Evolutionary conservation across 208 protist genomes (phyloP).

Genomic region (Trypanosoma lewisi): DNA sequence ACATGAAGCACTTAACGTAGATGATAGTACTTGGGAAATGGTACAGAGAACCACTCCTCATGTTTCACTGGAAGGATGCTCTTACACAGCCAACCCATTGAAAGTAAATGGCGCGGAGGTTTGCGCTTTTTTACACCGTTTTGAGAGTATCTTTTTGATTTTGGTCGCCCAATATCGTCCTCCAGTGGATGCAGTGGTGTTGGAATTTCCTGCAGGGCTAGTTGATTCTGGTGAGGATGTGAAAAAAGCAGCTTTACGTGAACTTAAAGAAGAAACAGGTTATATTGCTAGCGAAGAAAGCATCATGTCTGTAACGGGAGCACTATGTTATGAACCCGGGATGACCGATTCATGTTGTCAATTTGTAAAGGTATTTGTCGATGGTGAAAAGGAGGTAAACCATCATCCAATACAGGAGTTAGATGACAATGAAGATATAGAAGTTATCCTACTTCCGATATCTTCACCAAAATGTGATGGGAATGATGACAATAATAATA

Average conservation of each 20-base stretch:
- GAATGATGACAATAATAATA: slow-evolving; percentile 3
- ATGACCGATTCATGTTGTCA: slow-evolving; percentile 69
- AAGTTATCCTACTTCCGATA: slow-evolving; percentile 66
- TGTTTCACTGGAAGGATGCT: slow-evolving; percentile 30
- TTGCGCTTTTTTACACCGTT: slow-evolving; percentile 45
- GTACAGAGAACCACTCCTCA: slow-evolving; percentile 53
- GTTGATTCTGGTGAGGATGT: slow-evolving; percentile 63
- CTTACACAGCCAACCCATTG: slow-evolving; percentile 36
- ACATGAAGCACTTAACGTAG: slow-evolving; percentile 6
- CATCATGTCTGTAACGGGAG: slow-evolving; percentile 40
- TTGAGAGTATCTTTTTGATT: slow-evolving; percentile 45
- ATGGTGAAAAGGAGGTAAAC: slow-evolving; percentile 53
- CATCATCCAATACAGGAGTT: slow-evolving; percentile 47
- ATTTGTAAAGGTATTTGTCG: slow-evolving; percentile 54
- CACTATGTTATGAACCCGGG: slow-evolving; percentile 58
- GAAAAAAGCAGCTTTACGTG: slow-evolving; percentile 58
- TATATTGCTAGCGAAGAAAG: slow-evolving; percentile 44
- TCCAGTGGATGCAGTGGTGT: slow-evolving; percentile 53
- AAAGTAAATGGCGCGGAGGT: slow-evolving; percentile 71
- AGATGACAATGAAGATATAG: slow-evolving; percentile 76
- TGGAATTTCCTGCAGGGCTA: slow-evolving; percentile 86
- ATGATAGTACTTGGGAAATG: slow-evolving; percentile 57
- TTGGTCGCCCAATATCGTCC: slow-evolving; percentile 84
- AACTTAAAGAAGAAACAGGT: slow-evolving; percentile 84
- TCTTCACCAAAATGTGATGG: not conserved